phyloP scores from a whole-genome alignment of 2,329 filamentous ascomycete genomes.

The Neofusicoccum laricinum region DNA sequence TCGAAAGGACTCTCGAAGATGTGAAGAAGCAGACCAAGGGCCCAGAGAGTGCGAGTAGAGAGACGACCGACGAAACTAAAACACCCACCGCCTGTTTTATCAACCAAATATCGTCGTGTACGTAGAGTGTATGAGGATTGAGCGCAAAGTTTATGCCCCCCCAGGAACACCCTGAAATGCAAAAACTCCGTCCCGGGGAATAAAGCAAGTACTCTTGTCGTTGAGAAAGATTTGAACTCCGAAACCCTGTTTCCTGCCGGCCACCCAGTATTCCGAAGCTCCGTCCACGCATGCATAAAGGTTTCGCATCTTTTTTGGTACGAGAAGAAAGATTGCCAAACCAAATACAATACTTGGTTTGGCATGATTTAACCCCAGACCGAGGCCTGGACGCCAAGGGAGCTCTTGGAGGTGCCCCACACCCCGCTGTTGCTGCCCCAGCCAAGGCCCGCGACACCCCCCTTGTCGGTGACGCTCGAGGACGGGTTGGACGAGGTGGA shows the following conservation, averaged over 20 bases:
- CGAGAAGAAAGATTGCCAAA: constrained; percentile 8
- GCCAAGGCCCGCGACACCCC: constrained; percentile 37
- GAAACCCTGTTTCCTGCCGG: constrained; percentile 3
- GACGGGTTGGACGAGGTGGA: constrained; percentile 60
- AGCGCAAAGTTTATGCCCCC: constrained; percentile 18
- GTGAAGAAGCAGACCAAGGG: constrained; percentile 8
- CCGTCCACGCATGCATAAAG: constrained; percentile 15
- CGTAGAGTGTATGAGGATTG: constrained; percentile 8
- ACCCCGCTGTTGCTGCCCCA: constrained; percentile 81
- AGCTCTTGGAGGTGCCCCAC: constrained; percentile 72
- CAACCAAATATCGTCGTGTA: constrained; percentile 8
- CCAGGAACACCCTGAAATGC: constrained; percentile 41
- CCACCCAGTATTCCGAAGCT: constrained; percentile 12
- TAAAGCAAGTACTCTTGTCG: constrained; percentile 14
- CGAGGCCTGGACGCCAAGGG: constrained; percentile 80
- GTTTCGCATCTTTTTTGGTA: constrained; percentile 30
- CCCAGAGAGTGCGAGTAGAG: constrained; percentile 5
- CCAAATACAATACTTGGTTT: constrained; percentile 22
- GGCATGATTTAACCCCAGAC: constrained; percentile 73
- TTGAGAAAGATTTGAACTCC: constrained; percentile 12
- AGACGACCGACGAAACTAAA: constrained; percentile 11
- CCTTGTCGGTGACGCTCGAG: constrained; percentile 44
- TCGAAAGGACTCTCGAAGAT: neutral
- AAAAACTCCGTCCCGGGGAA: constrained; percentile 33
- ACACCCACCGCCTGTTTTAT: constrained; percentile 3